These are phyloP conservation scores for Phoma herbarum DNA, from an alignment of 2,329 filamentous ascomycete genomes.

Conservation along the genomic window DNA sequence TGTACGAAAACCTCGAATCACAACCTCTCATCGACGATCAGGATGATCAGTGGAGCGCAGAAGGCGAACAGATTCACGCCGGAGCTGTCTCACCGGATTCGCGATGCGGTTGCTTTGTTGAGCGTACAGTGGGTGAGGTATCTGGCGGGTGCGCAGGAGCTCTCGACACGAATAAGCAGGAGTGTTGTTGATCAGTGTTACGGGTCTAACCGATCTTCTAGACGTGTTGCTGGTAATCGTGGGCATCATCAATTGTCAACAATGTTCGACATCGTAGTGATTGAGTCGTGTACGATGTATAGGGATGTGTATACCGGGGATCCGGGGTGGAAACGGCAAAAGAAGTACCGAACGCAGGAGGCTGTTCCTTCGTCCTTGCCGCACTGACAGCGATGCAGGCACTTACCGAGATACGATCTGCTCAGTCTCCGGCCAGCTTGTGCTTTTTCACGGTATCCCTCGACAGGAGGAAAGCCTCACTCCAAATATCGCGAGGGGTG, in stretches of 20 bases:
- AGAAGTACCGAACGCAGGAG: neutral
- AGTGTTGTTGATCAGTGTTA: conserved; percentile 6
- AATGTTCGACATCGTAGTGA: neutral
- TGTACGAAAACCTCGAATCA: conserved; percentile 1
- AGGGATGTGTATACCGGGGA: neutral
- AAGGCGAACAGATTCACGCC: neutral
- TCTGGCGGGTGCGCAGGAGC: neutral
- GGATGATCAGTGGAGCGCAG: conserved; percentile 6
- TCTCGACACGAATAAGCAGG: neutral
- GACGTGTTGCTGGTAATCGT: neutral
- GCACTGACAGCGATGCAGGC: neutral
- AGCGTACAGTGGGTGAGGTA: neutral
- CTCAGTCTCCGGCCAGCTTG: neutral
- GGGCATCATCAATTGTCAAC: neutral
- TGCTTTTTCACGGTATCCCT: neutral
- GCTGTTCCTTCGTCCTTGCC: neutral
- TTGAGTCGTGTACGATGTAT: neutral
- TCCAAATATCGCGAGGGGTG: neutral
- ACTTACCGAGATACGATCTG: neutral
- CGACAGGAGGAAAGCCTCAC: neutral
- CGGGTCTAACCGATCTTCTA: conserved; percentile 2
- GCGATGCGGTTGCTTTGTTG: neutral
- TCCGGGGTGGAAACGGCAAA: neutral
- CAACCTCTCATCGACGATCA: conserved; percentile 1
- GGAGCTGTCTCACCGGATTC: neutral